Evolutionary conservation across 108 stramenopile genomes (phyloP).

Genomic region (Nitzschia inconspicua): DNA sequence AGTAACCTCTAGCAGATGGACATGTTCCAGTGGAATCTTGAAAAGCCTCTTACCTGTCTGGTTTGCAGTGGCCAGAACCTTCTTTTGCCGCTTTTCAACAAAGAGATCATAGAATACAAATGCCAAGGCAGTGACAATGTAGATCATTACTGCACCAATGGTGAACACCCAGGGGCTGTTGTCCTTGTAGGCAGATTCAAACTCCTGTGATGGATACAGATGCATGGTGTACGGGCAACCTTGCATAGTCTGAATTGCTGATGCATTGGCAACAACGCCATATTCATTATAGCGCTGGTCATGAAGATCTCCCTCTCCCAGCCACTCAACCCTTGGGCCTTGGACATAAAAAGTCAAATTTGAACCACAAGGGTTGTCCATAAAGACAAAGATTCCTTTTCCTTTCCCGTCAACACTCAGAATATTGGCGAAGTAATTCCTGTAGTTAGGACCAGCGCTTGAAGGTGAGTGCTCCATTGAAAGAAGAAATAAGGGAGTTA

Average conservation of each 20-base stretch:
- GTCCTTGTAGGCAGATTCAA: constrained; percentile 1
- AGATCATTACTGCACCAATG: not conserved
- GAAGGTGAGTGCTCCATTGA: no score
- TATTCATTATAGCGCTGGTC: not conserved
- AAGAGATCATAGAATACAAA: constrained; percentile 1
- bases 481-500: no score
- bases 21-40: no score
- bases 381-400: no score
- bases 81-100: constrained; percentile 9
- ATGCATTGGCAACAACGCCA: not conserved
- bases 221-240: constrained; percentile 8
- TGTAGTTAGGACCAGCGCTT: no score
- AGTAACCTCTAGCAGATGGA: no score
- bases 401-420: no score
- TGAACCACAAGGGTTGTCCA: not conserved
- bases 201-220: constrained; percentile 3
- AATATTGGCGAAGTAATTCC: no score
- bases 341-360: not conserved
- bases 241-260: not conserved
- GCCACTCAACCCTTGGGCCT: not conserved
- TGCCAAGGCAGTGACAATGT: not conserved
- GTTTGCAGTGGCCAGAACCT: constrained; percentile 4
- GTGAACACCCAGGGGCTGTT: not conserved
- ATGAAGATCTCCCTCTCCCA: constrained; percentile 10
- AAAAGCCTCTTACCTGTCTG: no score